Percentiles rank a stretch among this genome's conserved stretches.
Conservation (phyloP, 352 stramenopile genomes). For the Globisporangium abappressorium region DNA sequence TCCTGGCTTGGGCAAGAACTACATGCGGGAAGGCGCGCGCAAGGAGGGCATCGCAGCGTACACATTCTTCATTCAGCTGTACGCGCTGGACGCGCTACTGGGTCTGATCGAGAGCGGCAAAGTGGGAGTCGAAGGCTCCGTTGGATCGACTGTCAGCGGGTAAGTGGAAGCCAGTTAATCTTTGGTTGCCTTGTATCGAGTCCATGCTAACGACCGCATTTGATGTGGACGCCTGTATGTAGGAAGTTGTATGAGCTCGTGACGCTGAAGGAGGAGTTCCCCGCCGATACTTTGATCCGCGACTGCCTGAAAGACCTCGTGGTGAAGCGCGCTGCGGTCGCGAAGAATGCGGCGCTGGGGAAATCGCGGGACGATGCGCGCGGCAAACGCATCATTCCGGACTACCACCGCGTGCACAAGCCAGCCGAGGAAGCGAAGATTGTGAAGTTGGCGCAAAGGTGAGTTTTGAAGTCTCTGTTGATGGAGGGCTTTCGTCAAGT, state of each 20-base stretch:
- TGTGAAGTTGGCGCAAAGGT: conserved; percentile 50
- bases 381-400: conserved; percentile 60
- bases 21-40: conserved; percentile 72
- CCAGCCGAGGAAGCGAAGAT: conserved; percentile 38
- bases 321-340: conserved; percentile 43
- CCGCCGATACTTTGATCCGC: conserved; percentile 27
- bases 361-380: conserved; percentile 75
- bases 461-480: not conserved
- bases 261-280: conserved; percentile 47
- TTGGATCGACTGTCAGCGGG: conserved; percentile 29
- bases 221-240: not conserved
- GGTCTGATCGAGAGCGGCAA: conserved; percentile 27
- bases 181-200: not conserved
- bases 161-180: conserved; percentile 16
- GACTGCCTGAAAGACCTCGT: conserved; percentile 69
- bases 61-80: conserved; percentile 83
- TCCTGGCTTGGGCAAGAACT: conserved; percentile 78
- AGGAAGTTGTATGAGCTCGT: conserved; percentile 35
- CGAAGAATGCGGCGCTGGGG: conserved; percentile 52
- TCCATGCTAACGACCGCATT: not conserved
- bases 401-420: conserved; percentile 72
- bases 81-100: conserved; percentile 60
- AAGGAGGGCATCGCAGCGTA: conserved; percentile 62
- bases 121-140: conserved; percentile 25
- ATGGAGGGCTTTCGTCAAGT: not conserved